phyloP scores from a whole-genome alignment of 1,139 yeast genomes.

The Nakaseomyces kungkrabaensis region DNA sequence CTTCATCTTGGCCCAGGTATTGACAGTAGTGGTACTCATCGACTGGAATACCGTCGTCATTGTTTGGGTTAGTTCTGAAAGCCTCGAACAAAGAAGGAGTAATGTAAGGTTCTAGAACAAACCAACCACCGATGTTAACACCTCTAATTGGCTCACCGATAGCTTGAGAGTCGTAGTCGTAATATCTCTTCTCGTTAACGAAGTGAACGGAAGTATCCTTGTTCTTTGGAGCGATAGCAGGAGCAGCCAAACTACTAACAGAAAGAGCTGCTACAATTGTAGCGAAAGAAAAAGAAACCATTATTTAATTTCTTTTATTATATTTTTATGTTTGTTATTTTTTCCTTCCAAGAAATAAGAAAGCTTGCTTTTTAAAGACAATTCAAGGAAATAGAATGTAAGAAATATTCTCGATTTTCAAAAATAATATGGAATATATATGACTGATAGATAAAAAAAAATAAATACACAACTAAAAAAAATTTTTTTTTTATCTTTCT shows the following conservation, averaged over 20 bases:
- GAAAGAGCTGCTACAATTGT: constrained; percentile 3
- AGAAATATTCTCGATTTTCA: neutral
- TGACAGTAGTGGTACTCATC: constrained; percentile 76
- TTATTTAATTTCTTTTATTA: neutral
- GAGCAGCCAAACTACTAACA: constrained; percentile 2
- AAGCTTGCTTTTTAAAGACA: no score
- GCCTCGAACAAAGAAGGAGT: constrained; percentile 71
- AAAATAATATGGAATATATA: neutral
- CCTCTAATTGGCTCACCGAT: constrained; percentile 43
- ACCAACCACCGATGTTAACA: constrained; percentile 89
- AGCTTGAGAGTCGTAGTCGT: constrained; percentile 16
- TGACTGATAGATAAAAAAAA: no score
- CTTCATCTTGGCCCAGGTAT: constrained; percentile 51
- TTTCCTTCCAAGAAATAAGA: no score
- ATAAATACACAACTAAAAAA: no score
- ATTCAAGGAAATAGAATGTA: neutral
- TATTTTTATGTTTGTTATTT: neutral
- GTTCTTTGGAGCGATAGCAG: constrained; percentile 2
- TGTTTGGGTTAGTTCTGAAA: constrained; percentile 21
- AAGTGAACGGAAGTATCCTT: constrained; percentile 1
- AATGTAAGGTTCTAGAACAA: constrained; percentile 77
- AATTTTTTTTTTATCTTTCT: no score
- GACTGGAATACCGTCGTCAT: constrained; percentile 47
- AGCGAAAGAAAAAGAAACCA: constrained; percentile 3
- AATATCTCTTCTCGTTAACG: constrained; percentile 18